Percentiles rank a stretch among this genome's conserved stretches.
Evolutionary conservation across 2,329 filamentous ascomycete species (phyloP).

Genomic region (Sporothrix pseudoabietina): DNA sequence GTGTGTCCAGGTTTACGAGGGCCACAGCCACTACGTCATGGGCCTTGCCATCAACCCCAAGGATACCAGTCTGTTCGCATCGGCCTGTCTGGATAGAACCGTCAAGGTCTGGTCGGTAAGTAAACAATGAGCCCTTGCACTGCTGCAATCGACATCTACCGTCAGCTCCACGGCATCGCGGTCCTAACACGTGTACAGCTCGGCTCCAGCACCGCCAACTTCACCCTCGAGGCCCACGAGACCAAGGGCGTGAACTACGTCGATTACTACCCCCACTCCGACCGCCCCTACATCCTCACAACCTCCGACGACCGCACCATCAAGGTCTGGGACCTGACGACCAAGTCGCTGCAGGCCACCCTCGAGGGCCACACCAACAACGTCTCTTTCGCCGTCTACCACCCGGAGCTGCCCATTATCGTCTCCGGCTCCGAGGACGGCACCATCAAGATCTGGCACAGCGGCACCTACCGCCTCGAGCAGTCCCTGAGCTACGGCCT

Average conservation of each 20-base stretch:
- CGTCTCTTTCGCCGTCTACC: constrained; percentile 96
- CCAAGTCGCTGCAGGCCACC: constrained; percentile 93
- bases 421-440: constrained; percentile 98
- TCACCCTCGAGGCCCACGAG: constrained; percentile 95
- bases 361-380: constrained; percentile 97
- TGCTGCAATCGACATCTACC: neutral
- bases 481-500: constrained; percentile 95
- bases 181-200: constrained; percentile 51
- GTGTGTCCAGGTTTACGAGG: constrained; percentile 93
- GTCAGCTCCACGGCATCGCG: too few species aligned
- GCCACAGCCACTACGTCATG: constrained; percentile 94
- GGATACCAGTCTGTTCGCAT: constrained; percentile 88
- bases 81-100: constrained; percentile 91
- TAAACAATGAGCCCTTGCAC: neutral
- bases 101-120: constrained; percentile 62
- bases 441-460: constrained; percentile 97
- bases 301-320: constrained; percentile 96
- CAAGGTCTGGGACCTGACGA: constrained; percentile 99
- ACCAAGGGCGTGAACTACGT: constrained; percentile 98
- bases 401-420: constrained; percentile 94
- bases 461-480: constrained; percentile 94
- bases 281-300: constrained; percentile 86
- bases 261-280: constrained; percentile 78
- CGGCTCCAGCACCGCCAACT: constrained; percentile 90
- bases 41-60: constrained; percentile 96